These are phyloP conservation scores for Immersiporthe knoxdaviesiana DNA, from an alignment of 2,329 filamentous ascomycete genomes.

Conservation along the genomic window DNA sequence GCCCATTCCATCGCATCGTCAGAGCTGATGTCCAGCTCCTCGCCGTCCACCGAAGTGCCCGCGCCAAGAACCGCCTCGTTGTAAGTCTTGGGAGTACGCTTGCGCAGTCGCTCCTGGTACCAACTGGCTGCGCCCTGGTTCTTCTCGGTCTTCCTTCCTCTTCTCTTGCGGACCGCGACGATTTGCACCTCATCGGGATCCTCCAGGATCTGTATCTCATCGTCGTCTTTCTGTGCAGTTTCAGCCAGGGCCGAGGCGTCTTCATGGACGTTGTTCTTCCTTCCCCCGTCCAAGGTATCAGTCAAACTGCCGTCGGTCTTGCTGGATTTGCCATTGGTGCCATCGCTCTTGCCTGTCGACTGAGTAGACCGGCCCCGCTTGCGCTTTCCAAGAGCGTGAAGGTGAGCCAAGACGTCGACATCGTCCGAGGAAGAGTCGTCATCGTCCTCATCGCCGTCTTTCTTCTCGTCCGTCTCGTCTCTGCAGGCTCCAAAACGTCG, in stretches of 20 bases:
- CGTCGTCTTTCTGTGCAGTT: neutral
- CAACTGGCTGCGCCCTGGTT: neutral
- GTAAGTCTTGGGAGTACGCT: neutral
- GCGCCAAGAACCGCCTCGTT: neutral
- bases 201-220: neutral
- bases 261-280: neutral
- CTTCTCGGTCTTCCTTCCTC: neutral
- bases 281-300: neutral
- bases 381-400: neutral
- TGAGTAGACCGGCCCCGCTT: too few species aligned
- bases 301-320: neutral
- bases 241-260: neutral
- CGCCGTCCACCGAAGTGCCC: neutral
- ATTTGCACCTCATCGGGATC: neutral
- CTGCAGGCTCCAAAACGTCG: neutral
- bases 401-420: neutral
- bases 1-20: neutral
- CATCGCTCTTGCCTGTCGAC: neutral
- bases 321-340: neutral
- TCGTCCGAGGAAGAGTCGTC: neutral
- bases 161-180: neutral
- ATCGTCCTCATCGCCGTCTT: neutral
- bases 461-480: neutral
- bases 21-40: neutral
- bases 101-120: neutral